phyloP scores from a whole-genome alignment of 257 asterid genomes.

The Nicotiana tomentosiformis region DNA sequence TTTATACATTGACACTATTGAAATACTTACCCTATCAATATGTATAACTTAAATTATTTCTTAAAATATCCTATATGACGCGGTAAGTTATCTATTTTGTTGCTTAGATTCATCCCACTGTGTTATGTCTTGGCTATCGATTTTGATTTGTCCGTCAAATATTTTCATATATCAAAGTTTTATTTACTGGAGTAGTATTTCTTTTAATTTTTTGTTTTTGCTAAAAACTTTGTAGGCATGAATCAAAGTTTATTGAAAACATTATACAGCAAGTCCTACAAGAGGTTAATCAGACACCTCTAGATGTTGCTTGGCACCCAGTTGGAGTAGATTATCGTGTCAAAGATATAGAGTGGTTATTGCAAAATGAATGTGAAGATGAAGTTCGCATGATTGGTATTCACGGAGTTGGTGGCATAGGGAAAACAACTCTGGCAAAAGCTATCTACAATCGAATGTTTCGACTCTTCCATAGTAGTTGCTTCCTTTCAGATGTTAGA shows the following conservation, averaged over 20 bases:
- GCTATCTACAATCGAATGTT: background rate
- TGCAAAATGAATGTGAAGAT: background rate
- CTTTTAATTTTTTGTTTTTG: background rate
- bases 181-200: background rate
- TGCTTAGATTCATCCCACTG: background rate
- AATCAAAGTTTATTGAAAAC: background rate
- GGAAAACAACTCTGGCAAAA: background rate
- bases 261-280: background rate
- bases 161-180: background rate
- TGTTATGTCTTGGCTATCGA: background rate
- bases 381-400: background rate
- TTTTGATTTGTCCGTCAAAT: too few species aligned
- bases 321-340: background rate
- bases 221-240: background rate
- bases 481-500: background rate
- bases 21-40: too few species aligned
- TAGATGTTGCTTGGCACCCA: background rate
- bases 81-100: too few species aligned
- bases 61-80: too few species aligned
- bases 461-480: background rate
- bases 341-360: background rate
- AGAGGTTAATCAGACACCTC: background rate
- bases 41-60: too few species aligned
- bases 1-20: rapidly evolving
- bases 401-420: slow-evolving; percentile 3